Evolutionary conservation across 192 early-diverging fungal species (phyloP).

Genomic region (Paraglomus brasilianum): DNA sequence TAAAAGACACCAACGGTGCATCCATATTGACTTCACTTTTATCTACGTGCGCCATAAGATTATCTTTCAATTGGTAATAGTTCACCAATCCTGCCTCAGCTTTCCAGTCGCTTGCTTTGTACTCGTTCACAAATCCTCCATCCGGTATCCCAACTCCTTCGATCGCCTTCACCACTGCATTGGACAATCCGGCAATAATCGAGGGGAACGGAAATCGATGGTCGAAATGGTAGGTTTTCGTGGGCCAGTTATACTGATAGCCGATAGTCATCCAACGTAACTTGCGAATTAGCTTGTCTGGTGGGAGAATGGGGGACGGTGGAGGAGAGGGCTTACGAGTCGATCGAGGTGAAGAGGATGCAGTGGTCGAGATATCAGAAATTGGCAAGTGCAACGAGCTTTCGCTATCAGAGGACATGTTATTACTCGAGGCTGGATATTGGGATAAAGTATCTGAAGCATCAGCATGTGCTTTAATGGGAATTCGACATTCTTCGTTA

Average conservation of each 20-base stretch:
- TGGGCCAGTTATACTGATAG: constrained; percentile 79
- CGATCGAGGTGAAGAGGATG: constrained; percentile 30
- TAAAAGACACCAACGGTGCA: constrained; percentile 80
- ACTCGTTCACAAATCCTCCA: constrained; percentile 49
- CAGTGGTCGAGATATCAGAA: constrained; percentile 34
- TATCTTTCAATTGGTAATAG: constrained; percentile 81
- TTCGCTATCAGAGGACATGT: constrained; percentile 22
- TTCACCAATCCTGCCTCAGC: constrained; percentile 94
- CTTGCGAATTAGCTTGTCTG: constrained; percentile 46
- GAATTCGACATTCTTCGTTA: constrained; percentile 36
- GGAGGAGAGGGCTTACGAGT: constrained; percentile 40
- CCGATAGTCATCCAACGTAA: constrained; percentile 77
- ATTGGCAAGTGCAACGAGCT: neutral
- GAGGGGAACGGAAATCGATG: constrained; percentile 67
- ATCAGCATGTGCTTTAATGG: constrained; percentile 30
- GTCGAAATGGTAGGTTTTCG: constrained; percentile 76
- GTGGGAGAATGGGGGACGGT: constrained; percentile 40
- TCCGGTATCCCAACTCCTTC: constrained; percentile 40
- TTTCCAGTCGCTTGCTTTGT: constrained; percentile 53
- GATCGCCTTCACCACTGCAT: constrained; percentile 64
- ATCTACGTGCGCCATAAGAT: constrained; percentile 93
- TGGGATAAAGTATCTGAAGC: constrained; percentile 27
- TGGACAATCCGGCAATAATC: constrained; percentile 58
- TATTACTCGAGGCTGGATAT: constrained; percentile 37
- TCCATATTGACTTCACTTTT: constrained; percentile 82